Conservation (phyloP, 345 rosid genomes). For the Lepidium africanum region DNA sequence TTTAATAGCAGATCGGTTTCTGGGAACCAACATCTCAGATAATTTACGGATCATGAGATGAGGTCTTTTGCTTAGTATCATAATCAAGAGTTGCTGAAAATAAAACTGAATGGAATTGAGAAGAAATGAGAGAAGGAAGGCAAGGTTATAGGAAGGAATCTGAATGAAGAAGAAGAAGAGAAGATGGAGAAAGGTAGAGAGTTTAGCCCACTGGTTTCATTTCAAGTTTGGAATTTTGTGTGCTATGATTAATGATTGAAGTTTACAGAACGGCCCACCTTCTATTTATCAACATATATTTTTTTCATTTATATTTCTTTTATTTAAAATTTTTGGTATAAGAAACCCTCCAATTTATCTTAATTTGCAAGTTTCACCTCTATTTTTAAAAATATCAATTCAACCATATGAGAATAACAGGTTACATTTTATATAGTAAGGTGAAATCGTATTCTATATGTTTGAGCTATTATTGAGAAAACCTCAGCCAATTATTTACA, state of each 20-base stretch:
- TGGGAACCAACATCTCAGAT: slow-evolving; percentile 52
- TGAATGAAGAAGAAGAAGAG: slow-evolving; percentile 10
- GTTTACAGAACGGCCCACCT: slow-evolving; percentile 18
- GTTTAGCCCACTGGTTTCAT: slow-evolving; percentile 24
- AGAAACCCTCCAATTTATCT: no score
- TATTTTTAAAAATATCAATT: no score
- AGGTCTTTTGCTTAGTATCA: slow-evolving; percentile 49
- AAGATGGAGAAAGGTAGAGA: slow-evolving; percentile 17
- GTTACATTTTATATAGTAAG: no score
- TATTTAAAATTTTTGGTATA: no score
- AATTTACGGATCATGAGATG: slow-evolving; percentile 59
- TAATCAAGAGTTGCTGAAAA: background rate
- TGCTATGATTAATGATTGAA: slow-evolving; percentile 24
- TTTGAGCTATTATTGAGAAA: no score
- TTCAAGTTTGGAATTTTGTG: slow-evolving; percentile 28
- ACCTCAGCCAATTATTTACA: no score
- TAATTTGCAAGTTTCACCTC: no score
- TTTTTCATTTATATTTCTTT: background rate
- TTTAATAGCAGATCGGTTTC: slow-evolving; percentile 32
- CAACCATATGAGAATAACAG: no score
- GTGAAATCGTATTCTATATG: no score
- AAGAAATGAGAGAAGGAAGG: background rate
- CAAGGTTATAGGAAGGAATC: slow-evolving; percentile 8
- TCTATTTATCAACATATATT: background rate
- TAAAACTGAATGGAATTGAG: background rate